Base-by-base conservation (phyloP, 2,329 filamentous ascomycete species). In the Verticillium tricorpus region DNA sequence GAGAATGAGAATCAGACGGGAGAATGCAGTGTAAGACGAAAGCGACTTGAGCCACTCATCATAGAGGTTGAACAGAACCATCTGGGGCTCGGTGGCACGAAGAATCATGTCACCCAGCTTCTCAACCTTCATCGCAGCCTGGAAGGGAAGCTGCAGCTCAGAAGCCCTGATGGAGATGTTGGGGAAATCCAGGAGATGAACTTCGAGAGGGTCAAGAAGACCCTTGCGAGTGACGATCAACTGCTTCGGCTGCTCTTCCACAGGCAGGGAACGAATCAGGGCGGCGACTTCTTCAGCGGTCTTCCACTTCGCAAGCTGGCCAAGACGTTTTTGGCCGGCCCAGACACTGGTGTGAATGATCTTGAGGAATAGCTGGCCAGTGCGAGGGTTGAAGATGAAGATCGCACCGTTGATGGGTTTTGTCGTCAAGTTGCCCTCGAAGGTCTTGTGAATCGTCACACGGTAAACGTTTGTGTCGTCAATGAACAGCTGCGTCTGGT, bases 391-490 rank as follows among this genome's bases (percentile, higher is more conserved):
- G 86, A 99, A 98, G 73, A 99, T 99, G 82, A 99, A 99, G 74
- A 99, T 98, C 56, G 96, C 95, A 73, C 95, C 95, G 75, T 99
- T 99, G 83, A 99, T 99, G 3, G 95, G 95, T 78, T 99, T 99
- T 1, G 95, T 99, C 0, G 95, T 99, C 85, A 99, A 82, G 74
- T 99, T 99, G 70, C 95, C 95, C 77, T 99, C 95, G 66, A 99
- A 99, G 0, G 95, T 99, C 86, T 99, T 99, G 83, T 99, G 95
- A 66, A 99, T 99, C 0, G 95, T 99, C 64, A 99, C 95, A 80
- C 95, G 93, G 74, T 99, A 99, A 59, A 99, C 96, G 71, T 99
- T 99, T 64, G 95, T 99, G 73, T 99, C 95, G 70, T 99, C 95
- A 66, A 99, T 98, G 80, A 99, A 99, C 57, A 99, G 84, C 79